phyloP scores from a whole-genome alignment of 768 basidiomycete genomes.

The Tricholoma hemisulphureum region DNA sequence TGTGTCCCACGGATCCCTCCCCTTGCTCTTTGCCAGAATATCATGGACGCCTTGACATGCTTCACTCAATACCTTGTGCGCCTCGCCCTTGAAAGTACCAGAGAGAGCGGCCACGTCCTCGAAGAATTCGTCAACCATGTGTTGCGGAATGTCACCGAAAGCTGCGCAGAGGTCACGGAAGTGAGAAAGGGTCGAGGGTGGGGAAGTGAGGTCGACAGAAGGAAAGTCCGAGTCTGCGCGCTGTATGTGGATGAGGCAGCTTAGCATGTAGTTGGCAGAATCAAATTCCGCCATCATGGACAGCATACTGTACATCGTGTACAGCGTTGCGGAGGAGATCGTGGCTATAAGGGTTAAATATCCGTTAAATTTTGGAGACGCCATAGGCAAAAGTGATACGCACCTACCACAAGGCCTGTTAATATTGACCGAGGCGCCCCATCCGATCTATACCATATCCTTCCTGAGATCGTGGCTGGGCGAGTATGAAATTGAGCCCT shows the following conservation, averaged over 20 bases:
- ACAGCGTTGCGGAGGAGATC: constrained; percentile 2
- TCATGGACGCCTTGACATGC: constrained; percentile 29
- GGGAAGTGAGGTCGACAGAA: constrained; percentile 25
- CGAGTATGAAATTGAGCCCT: constrained; percentile 15
- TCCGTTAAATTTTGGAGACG: not conserved
- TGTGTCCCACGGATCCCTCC: constrained; percentile 20
- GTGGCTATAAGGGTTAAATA: constrained; percentile 5
- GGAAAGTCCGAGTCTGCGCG: constrained; percentile 27
- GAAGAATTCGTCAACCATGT: constrained; percentile 13
- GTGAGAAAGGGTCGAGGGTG: constrained; percentile 18
- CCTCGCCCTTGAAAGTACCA: constrained; percentile 19
- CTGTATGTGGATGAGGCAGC: constrained; percentile 30
- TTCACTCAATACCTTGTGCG: constrained; percentile 24
- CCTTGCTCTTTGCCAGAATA: constrained; percentile 20
- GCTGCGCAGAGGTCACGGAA: constrained; percentile 28
- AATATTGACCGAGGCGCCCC: constrained; percentile 35
- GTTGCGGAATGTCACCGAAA: constrained; percentile 23
- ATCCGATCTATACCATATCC: constrained; percentile 33
- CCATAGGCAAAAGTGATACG: constrained; percentile 4
- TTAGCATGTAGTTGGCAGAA: constrained; percentile 25
- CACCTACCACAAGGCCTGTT: constrained; percentile 33
- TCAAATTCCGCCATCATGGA: constrained; percentile 28
- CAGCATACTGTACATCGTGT: constrained; percentile 17
- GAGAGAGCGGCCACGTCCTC: constrained; percentile 7
- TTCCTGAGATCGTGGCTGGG: constrained; percentile 24